Evolutionary conservation across 306 rosid genomes (phyloP).

Genomic region (Trifolium dubium): DNA sequence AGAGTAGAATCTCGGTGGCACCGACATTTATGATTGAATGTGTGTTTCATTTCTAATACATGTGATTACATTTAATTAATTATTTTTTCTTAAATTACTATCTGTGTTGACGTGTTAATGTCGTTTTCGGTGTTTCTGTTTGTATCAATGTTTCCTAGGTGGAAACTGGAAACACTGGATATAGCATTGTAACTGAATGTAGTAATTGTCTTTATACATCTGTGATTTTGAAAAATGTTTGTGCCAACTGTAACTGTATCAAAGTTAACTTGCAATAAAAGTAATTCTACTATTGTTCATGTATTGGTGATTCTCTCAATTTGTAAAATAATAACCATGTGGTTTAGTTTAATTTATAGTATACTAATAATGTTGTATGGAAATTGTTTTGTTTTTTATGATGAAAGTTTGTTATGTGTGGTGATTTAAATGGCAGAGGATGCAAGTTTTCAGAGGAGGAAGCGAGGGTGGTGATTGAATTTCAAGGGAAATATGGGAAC

Average conservation of each 20-base stretch:
- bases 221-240: no score
- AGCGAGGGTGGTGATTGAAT: slow-evolving; percentile 62
- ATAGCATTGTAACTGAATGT: background rate
- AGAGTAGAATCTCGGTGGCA: background rate
- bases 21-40: background rate
- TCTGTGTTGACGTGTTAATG: background rate
- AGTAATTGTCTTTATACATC: background rate
- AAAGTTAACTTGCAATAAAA: no score
- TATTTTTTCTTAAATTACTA: background rate
- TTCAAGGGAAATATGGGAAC: slow-evolving; percentile 69
- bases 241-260: background rate
- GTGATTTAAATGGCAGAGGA: slow-evolving; percentile 46
- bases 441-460: slow-evolving; percentile 71
- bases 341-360: background rate
- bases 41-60: background rate
- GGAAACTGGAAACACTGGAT: background rate
- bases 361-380: background rate
- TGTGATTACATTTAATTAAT: background rate
- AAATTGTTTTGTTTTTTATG: background rate
- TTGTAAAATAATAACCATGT: background rate
- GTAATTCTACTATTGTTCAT: background rate
- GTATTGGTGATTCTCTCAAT: background rate
- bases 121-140: background rate
- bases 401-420: background rate
- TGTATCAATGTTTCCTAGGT: no score